Conservation (phyloP, 352 stramenopile species). For the Phytophthora meadii region DNA sequence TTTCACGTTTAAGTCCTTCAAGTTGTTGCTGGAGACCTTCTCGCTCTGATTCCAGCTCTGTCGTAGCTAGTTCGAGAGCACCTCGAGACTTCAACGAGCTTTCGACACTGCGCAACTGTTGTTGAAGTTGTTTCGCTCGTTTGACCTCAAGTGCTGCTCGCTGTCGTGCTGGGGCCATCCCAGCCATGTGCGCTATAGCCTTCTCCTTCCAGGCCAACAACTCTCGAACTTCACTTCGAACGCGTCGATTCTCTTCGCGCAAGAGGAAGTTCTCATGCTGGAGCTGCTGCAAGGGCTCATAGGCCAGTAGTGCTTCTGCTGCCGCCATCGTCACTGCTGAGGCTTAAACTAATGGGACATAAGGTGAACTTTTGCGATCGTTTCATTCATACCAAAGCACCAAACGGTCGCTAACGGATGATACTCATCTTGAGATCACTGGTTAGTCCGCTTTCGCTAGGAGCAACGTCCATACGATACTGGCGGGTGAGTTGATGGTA, state of each 20-base stretch:
- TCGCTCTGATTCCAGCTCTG: slow-evolving; percentile 46
- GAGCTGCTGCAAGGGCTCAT: slow-evolving; percentile 61
- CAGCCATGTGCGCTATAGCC: slow-evolving; percentile 66
- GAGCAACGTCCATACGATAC: slow-evolving; percentile 34
- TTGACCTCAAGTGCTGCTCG: slow-evolving; percentile 54
- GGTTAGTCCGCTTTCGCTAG: slow-evolving; percentile 21
- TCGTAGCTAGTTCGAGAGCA: slow-evolving; percentile 52
- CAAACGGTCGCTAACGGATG: not conserved
- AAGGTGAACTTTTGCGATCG: not conserved
- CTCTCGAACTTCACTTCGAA: slow-evolving; percentile 61
- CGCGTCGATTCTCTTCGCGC: slow-evolving; percentile 58
- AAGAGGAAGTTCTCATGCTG: slow-evolving; percentile 75
- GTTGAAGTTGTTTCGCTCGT: slow-evolving; percentile 59
- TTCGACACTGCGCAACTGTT: slow-evolving; percentile 62
- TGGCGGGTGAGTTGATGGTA: not conserved
- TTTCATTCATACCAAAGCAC: slow-evolving; percentile 9
- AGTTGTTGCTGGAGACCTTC: slow-evolving; percentile 34
- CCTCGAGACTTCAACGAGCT: slow-evolving; percentile 60
- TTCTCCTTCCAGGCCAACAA: slow-evolving; percentile 71
- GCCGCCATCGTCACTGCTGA: slow-evolving; percentile 29
- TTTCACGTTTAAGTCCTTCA: slow-evolving; percentile 39
- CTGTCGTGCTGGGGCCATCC: slow-evolving; percentile 59
- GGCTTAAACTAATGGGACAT: slow-evolving; percentile 12
- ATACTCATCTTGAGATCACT: not conserved
- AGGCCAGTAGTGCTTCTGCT: slow-evolving; percentile 56